These are phyloP conservation scores for Gonapodya prolifera DNA, from an alignment of 192 early-diverging fungal genomes.

Conservation along the genomic window DNA sequence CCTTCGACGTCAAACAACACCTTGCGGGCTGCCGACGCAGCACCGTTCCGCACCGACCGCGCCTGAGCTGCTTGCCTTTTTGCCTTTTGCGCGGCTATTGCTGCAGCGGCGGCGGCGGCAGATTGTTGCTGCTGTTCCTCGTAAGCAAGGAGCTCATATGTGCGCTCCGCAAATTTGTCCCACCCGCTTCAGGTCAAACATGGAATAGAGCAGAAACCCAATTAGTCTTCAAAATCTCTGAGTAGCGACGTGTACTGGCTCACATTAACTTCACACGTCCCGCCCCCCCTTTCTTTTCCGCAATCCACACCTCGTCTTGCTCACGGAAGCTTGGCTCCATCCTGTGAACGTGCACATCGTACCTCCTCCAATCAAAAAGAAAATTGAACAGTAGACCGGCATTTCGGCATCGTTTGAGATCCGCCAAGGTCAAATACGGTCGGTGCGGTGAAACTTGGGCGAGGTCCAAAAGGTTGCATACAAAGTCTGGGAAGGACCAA, in stretches of 20 bases:
- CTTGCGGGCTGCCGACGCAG: neutral
- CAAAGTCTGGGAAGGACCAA: constrained; percentile 42
- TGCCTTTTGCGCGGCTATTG: neutral
- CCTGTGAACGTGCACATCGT: constrained; percentile 34
- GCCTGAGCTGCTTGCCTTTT: neutral
- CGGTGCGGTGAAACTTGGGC: neutral
- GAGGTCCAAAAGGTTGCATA: constrained; percentile 23
- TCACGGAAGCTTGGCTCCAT: constrained; percentile 43
- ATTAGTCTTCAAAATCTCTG: too few species aligned
- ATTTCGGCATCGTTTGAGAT: constrained; percentile 26
- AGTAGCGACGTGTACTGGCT: constrained; percentile 4
- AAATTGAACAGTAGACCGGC: constrained; percentile 42
- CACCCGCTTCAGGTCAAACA: constrained; percentile 26
- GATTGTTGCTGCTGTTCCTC: constrained; percentile 22
- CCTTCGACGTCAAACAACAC: neutral
- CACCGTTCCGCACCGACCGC: neutral
- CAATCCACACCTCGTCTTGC: constrained; percentile 31
- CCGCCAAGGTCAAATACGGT: constrained; percentile 23
- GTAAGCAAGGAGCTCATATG: constrained; percentile 35
- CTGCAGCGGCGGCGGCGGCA: neutral
- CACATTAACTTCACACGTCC: constrained; percentile 28
- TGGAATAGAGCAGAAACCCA: neutral
- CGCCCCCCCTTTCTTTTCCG: constrained; percentile 11
- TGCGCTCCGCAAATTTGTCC: constrained; percentile 46
- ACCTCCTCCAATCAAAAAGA: constrained; percentile 43